Evolutionary conservation across 345 rosid species (phyloP).

Genomic region (Limnanthes douglasii): DNA sequence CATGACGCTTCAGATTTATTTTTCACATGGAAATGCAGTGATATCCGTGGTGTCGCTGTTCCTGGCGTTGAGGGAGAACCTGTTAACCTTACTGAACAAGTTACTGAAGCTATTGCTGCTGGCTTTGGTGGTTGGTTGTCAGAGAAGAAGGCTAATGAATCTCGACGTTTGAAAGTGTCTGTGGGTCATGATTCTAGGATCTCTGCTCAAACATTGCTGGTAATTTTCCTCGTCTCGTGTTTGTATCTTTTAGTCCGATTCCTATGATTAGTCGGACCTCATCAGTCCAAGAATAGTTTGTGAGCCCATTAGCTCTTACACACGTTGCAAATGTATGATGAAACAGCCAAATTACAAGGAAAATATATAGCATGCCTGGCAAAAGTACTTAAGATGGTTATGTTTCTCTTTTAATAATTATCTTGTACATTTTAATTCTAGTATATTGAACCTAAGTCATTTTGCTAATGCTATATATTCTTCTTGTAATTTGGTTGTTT

Average conservation of each 20-base stretch:
- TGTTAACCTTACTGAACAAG: constrained; percentile 62
- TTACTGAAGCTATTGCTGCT: constrained; percentile 87
- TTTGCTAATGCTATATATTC: no score
- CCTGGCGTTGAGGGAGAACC: constrained; percentile 93
- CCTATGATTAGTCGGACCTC: background rate
- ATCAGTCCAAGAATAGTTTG: background rate
- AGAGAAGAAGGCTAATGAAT: constrained; percentile 46
- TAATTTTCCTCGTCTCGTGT: constrained; percentile 7
- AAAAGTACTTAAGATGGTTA: no score
- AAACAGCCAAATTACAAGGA: no score
- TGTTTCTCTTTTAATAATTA: background rate
- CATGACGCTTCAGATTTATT: background rate
- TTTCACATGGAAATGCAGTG: constrained; percentile 26
- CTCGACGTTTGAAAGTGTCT: constrained; percentile 40
- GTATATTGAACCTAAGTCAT: background rate
- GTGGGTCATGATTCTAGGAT: constrained; percentile 95
- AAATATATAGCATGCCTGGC: no score
- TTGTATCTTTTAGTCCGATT: background rate
- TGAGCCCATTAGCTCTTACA: no score
- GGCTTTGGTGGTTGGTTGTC: constrained; percentile 82
- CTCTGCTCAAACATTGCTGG: constrained; percentile 69
- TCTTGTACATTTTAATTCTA: background rate
- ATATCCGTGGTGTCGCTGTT: constrained; percentile 90
- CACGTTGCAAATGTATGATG: no score
- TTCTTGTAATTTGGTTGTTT: no score